Evolutionary conservation across 805 yeast genomes (phyloP).

Genomic region (Lachancea mirantina): DNA sequence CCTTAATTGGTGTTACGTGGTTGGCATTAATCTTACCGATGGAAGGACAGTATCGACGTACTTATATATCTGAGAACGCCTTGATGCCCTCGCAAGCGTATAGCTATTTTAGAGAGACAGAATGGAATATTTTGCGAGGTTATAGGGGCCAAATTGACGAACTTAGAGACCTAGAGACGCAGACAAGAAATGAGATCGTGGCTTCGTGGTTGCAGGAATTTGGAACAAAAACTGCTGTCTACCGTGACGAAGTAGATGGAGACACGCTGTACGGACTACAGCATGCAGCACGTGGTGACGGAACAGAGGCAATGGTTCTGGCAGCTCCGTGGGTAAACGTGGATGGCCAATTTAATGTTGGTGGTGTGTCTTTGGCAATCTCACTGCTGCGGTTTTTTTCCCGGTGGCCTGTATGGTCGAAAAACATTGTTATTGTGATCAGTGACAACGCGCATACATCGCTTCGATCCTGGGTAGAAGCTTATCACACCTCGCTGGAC

Average conservation of each 20-base stretch:
- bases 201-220: constrained; percentile 57
- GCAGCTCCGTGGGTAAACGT: constrained; percentile 81
- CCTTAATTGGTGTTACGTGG: constrained; percentile 47
- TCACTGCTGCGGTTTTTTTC: constrained; percentile 74
- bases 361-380: constrained; percentile 69
- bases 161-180: constrained; percentile 22
- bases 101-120: constrained; percentile 85
- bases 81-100: constrained; percentile 94
- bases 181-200: constrained; percentile 40
- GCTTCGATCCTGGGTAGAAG: constrained; percentile 84
- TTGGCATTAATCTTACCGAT: constrained; percentile 57
- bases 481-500: constrained; percentile 79
- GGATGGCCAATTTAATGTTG: constrained; percentile 59
- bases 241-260: constrained; percentile 36
- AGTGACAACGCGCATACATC: constrained; percentile 66
- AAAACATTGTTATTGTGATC: constrained; percentile 79
- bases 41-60: constrained; percentile 73
- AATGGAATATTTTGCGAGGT: constrained; percentile 89
- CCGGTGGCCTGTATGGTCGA: constrained; percentile 91
- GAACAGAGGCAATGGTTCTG: constrained; percentile 88
- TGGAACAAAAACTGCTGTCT: constrained; percentile 59
- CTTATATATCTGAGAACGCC: constrained; percentile 93
- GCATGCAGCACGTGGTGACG: constrained; percentile 93
- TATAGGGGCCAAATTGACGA: constrained; percentile 46
- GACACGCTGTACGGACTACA: constrained; percentile 66